phyloP scores from a whole-genome alignment of 257 asterid genomes.

The Ajuga chamaepitys region DNA sequence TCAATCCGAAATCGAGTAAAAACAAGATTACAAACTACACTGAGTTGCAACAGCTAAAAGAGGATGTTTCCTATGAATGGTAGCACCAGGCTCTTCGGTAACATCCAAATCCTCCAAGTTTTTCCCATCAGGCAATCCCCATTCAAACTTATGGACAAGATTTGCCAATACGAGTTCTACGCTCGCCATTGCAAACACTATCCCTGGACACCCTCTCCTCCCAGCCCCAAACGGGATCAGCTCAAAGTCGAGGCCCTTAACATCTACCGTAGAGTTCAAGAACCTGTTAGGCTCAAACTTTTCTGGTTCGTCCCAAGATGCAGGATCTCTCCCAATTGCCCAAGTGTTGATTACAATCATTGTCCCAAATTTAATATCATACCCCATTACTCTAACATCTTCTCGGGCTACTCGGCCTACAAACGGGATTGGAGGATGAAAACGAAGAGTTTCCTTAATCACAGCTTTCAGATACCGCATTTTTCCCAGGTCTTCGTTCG shows the following conservation, averaged over 20 bases:
- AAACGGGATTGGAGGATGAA: conserved; percentile 37
- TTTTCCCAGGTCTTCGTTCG: conserved; percentile 27
- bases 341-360: conserved; percentile 26
- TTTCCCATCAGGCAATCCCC: conserved; percentile 20
- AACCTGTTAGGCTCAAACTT: conserved; percentile 39
- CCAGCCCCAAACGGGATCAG: conserved; percentile 34
- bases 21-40: background rate
- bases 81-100: conserved; percentile 18
- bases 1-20: too few relatives aligned
- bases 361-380: conserved; percentile 31
- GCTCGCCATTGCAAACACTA: conserved; percentile 18
- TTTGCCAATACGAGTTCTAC: conserved; percentile 26
- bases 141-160: conserved; percentile 23
- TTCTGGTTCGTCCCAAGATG: conserved; percentile 31
- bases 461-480: conserved; percentile 43
- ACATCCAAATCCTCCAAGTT: conserved; percentile 17
- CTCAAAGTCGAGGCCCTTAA: conserved; percentile 27
- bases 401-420: conserved; percentile 21
- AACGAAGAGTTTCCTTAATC: conserved; percentile 42
- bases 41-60: conserved; percentile 18
- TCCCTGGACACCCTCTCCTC: conserved; percentile 33
- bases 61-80: conserved; percentile 14
- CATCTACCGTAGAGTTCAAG: conserved; percentile 15
- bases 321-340: conserved; percentile 34
- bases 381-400: conserved; percentile 29